Base-by-base conservation (phyloP, 83 land plant genomes). In the Diphasiastrum complanatum region DNA sequence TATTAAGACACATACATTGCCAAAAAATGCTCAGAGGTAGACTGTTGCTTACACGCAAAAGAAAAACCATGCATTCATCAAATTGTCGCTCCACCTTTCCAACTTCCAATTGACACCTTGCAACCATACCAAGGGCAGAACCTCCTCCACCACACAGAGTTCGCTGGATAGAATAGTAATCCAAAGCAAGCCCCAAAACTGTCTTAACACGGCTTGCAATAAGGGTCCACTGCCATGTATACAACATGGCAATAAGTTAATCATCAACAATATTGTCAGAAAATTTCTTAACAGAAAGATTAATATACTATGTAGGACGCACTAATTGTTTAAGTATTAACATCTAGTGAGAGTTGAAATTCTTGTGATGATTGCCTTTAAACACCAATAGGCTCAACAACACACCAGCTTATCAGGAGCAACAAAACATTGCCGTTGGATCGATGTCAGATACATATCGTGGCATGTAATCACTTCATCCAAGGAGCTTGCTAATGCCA, bases 381-480 rank as follows among this genome's bases (percentile, higher is more conserved):
- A 53, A 23, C n/a, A 50, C 26, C 25, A 56, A n/a, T n/a, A 64
- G 18, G 56, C 22, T 38, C 14, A 33, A 20, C 22, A 29, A 29
- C 45, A n/a, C 55, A 88, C 97, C 87, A 92, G 76, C 63, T 88
- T 92, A 61, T 93, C 96, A n/a, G 91, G 89, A 59, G 81, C 91
- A 54, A 89, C 84, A 75, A 93, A 82, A 58, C 98, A 89, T 46
- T 83, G 96, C 1, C 98, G 73, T 38, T 93, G 96, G 65, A 93
- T 85, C 16, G 98, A 89, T 19, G 80, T 58, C 34, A 93, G 74
- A 60, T 93, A 93, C 28, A 86, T 69, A 60, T 83, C 98, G 66
- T 89, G 98, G 31, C 88, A 92, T 64, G 88, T 84, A 59, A 88
- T 93, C 27, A 88, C 98, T 78, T 85, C 98, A 80, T 93, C 98